Base-by-base conservation (phyloP, 345 rosid species). In the Brassica cretica region DNA sequence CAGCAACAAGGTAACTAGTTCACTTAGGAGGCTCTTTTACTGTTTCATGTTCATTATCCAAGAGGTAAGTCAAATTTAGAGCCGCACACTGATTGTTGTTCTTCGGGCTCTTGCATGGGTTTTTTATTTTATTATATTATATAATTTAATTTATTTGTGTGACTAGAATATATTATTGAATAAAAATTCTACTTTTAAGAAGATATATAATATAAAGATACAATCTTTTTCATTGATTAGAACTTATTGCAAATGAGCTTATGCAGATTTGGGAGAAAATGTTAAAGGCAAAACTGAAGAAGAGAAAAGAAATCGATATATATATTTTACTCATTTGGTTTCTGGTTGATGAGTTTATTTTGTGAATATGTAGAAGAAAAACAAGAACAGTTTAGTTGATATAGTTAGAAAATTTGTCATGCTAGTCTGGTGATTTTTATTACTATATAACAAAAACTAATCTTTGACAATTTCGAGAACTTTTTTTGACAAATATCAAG, bases 11-110 rank as follows among this genome's bases (percentile, higher is more conserved):
- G 2, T 8, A 39, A 3, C 46, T 39, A 39, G 2, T 39, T 39
- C 1, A 39, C 46, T 39, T 39, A 39, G 46, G 46, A 39, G 10
- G 46, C 46, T 39, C 46, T 39, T 39, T 39, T 39, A 39, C 2
- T 39, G 46, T 8, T 8, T 39, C 46, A 39, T 10, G 11, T 9
- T 10, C 9, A 39, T 39, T 39, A 39, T 39, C 9, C 12, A 8
- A 24, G 21, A 46, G 73, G 44, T 60, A 2, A 60, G 74, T 76
- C 68, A 68, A 59, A 3, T 14, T 68, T 59, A 41, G 66, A 41
- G 41, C 19, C 3, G 35, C 60, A 10, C 2, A 30, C 51, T 53
- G 15, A 5, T 74, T 18, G 6, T 46, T 6, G 46, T 8, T 39
- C 30, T 27, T 27, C 30, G 63, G 8, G 27, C 29, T 41, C 68